phyloP scores from a whole-genome alignment of 2,329 filamentous ascomycete genomes.

The Apiospora kogelbergensis region DNA sequence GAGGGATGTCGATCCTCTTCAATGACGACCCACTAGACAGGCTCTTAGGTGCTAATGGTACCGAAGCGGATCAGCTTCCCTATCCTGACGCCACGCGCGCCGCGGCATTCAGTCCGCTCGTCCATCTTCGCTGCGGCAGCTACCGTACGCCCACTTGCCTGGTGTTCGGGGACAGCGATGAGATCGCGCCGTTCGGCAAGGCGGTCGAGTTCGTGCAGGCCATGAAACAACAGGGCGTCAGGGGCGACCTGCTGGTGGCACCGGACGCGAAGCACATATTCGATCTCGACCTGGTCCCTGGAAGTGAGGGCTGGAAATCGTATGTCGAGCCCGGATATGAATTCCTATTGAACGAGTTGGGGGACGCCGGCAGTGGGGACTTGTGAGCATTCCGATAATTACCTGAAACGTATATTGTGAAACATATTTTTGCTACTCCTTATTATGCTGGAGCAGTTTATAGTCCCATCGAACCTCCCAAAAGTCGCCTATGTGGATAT shows the following conservation, averaged over 20 bases:
- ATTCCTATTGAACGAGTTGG: background rate
- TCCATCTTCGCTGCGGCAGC: slow-evolving; percentile 18
- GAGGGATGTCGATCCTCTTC: slow-evolving; percentile 22
- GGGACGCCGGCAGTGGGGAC: background rate
- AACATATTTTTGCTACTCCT: too few relatives aligned
- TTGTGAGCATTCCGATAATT: too few relatives aligned
- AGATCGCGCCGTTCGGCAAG: slow-evolving; percentile 20
- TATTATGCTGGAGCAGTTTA: too few relatives aligned
- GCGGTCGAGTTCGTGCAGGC: background rate
- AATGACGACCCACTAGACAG: slow-evolving; percentile 16
- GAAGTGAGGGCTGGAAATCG: slow-evolving; percentile 18
- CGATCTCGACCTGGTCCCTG: slow-evolving; percentile 18
- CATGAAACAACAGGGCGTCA: background rate
- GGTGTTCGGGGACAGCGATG: slow-evolving; percentile 21
- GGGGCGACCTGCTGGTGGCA: background rate
- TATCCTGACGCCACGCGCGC: slow-evolving; percentile 14
- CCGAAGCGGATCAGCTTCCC: background rate
- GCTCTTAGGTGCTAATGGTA: background rate
- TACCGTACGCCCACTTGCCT: slow-evolving; percentile 21
- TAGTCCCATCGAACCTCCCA: too few relatives aligned
- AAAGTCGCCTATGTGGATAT: too few relatives aligned
- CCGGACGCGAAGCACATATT: slow-evolving; percentile 17
- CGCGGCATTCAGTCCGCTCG: slow-evolving; percentile 19
- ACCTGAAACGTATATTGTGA: too few relatives aligned
- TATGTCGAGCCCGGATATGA: slow-evolving; percentile 19